phyloP scores from a whole-genome alignment of 108 stramenopile genomes.

The Skeletonema marinoi region DNA sequence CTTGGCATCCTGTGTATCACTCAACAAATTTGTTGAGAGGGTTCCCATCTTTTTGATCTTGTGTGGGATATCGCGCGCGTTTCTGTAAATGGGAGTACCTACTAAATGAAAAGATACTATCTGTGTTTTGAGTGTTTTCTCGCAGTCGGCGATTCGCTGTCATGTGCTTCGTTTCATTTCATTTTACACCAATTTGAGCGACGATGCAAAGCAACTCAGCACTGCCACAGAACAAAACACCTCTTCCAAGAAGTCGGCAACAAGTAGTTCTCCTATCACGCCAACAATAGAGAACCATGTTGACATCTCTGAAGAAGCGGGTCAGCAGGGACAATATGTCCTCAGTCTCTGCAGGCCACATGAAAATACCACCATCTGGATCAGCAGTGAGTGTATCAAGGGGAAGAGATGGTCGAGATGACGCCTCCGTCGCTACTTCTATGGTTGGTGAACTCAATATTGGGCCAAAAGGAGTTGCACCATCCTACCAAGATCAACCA shows the following conservation, averaged over 20 bases:
- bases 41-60: not conserved
- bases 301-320: not conserved
- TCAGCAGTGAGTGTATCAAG: not conserved
- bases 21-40: not conserved
- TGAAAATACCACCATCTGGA: constrained; percentile 1
- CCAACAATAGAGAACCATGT: not conserved
- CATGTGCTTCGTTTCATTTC: no score
- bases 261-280: not conserved
- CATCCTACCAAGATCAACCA: constrained; percentile 52
- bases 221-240: no score
- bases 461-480: constrained; percentile 1
- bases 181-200: no score
- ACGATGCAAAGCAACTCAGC: no score
- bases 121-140: no score
- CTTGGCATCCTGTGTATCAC: not conserved
- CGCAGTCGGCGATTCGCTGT: no score
- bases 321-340: not conserved
- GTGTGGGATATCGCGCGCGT: no score
- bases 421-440: constrained; percentile 15
- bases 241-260: no score
- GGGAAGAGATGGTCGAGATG: constrained; percentile 19
- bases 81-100: no score
- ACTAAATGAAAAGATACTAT: no score
- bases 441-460: constrained; percentile 3
- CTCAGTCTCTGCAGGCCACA: not conserved